These are phyloP conservation scores for Phytophthora sojae DNA, from an alignment of 352 stramenopile genomes.

Conservation along the genomic window DNA sequence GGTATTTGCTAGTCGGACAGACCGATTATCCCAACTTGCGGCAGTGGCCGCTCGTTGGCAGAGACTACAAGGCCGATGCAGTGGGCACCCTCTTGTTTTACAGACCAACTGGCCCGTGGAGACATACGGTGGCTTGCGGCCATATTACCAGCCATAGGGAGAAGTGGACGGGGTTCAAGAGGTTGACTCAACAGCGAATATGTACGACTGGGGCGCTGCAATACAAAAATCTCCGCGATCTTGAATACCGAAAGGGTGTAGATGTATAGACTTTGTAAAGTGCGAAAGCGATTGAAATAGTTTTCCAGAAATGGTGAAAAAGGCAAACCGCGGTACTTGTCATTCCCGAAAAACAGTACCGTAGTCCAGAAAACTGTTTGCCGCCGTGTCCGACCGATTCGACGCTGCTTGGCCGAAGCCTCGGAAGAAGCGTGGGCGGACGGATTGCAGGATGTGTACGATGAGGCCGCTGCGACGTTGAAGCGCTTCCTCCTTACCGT, in stretches of 20 bases:
- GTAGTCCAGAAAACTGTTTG: background rate
- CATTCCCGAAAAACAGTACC: background rate
- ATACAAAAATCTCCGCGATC: background rate
- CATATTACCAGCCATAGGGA: slow-evolving; percentile 22
- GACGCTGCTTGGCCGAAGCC: background rate
- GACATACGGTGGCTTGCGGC: slow-evolving; percentile 7
- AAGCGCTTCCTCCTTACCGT: background rate
- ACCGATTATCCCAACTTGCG: slow-evolving; percentile 6
- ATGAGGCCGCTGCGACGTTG: background rate
- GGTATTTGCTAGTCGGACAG: slow-evolving; percentile 23
- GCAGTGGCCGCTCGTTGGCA: slow-evolving; percentile 2
- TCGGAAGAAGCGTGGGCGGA: background rate
- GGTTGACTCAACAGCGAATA: background rate
- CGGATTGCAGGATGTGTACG: background rate
- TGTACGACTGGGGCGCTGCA: too few relatives aligned
- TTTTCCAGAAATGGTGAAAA: background rate
- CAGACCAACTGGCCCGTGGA: slow-evolving; percentile 10
- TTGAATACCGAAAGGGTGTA: background rate
- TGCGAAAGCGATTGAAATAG: background rate
- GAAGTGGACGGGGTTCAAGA: background rate
- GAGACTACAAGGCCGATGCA: slow-evolving; percentile 6
- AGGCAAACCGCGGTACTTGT: background rate
- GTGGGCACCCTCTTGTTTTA: slow-evolving; percentile 5
- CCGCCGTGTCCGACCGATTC: background rate
- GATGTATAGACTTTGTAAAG: background rate